Evolutionary conservation across 768 basidiomycete genomes (phyloP).

Genomic region (Boletus barrowsii): DNA sequence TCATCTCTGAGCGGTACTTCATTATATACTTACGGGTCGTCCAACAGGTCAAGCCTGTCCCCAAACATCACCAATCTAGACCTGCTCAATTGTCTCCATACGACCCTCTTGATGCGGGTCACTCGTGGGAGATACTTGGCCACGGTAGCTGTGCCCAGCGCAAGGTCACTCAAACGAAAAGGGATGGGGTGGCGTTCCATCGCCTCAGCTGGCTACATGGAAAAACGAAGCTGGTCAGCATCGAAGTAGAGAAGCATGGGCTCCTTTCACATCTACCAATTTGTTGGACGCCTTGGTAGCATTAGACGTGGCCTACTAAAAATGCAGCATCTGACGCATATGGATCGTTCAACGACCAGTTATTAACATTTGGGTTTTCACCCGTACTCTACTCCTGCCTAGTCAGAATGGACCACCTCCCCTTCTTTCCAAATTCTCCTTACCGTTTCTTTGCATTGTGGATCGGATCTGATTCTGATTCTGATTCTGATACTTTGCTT

Average conservation of each 20-base stretch:
- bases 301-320: too few relatives aligned
- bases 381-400: too few relatives aligned
- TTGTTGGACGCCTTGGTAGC: too few relatives aligned
- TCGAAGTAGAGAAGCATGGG: too few relatives aligned
- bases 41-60: slow-evolving; percentile 20
- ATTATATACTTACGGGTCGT: slow-evolving; percentile 28
- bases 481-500: background rate
- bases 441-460: too few relatives aligned
- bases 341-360: too few relatives aligned
- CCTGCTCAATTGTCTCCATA: slow-evolving; percentile 57
- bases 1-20: slow-evolving; percentile 25
- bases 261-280: too few relatives aligned
- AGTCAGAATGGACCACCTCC: too few relatives aligned
- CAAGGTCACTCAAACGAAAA: slow-evolving; percentile 58
- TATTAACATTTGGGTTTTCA: too few relatives aligned
- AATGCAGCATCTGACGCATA: too few relatives aligned
- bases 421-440: too few relatives aligned
- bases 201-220: slow-evolving; percentile 64
- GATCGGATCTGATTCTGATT: background rate
- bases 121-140: slow-evolving; percentile 61
- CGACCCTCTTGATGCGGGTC: slow-evolving; percentile 51
- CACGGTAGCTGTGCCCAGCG: slow-evolving; percentile 54
- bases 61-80: slow-evolving; percentile 57
- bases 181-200: slow-evolving; percentile 58
- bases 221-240: slow-evolving; percentile 56